Evolutionary conservation across 495 filamentous ascomycete genomes (phyloP).

Genomic region (Penicillium arizonense): DNA sequence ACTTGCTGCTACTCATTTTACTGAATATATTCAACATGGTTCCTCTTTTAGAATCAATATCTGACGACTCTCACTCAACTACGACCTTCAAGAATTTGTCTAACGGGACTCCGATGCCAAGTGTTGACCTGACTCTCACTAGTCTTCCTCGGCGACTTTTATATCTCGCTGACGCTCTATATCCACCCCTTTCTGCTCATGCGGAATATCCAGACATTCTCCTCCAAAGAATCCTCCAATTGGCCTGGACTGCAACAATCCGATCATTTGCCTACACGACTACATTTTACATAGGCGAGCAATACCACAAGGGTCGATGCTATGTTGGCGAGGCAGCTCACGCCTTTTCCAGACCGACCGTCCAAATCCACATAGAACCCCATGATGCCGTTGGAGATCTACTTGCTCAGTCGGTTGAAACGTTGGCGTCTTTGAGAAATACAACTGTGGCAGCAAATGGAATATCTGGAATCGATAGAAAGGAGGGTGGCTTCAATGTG

Average conservation of each 20-base stretch:
- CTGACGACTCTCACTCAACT: not conserved
- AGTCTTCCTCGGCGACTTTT: constrained; percentile 7
- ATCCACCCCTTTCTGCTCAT: not conserved
- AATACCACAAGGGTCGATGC: constrained; percentile 9
- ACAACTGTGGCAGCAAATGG: not conserved
- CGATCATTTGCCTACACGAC: constrained; percentile 12
- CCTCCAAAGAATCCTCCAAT: constrained; percentile 15
- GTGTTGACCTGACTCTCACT: not conserved
- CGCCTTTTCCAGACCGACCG: not conserved
- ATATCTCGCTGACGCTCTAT: constrained; percentile 7
- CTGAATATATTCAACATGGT: constrained; percentile 4
- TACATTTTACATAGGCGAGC: constrained; percentile 14
- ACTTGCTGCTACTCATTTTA: not conserved
- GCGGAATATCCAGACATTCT: constrained; percentile 15
- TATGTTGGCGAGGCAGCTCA: constrained; percentile 9
- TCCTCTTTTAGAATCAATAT: constrained; percentile 6
- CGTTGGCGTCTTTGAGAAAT: not conserved
- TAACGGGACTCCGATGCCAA: not conserved
- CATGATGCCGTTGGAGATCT: constrained; percentile 9
- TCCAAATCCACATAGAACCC: constrained; percentile 15
- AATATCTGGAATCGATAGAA: not conserved
- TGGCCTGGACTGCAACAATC: constrained; percentile 12
- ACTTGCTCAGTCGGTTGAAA: not conserved
- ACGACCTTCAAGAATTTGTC: not conserved
- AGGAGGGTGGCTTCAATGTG: not conserved